Evolutionary conservation across 495 filamentous ascomycete genomes (phyloP).

Genomic region (Pyrenula massariospora): DNA sequence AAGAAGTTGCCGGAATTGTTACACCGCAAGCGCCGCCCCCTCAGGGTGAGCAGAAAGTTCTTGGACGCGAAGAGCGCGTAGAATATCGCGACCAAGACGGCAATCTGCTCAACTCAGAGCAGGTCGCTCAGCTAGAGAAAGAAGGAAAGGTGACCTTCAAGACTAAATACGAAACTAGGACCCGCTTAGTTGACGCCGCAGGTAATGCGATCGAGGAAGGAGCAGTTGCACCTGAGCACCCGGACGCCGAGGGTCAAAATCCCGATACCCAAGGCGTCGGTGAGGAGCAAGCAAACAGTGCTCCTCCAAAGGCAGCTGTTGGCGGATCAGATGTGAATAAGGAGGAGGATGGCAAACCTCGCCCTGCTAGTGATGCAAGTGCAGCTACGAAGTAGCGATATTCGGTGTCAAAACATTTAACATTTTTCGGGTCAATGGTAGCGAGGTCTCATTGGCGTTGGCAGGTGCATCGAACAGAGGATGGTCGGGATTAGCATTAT

Average conservation of each 20-base stretch:
- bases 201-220: slow-evolving; percentile 56
- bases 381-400: slow-evolving; percentile 30
- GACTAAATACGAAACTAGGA: slow-evolving; percentile 86
- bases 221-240: slow-evolving; percentile 65
- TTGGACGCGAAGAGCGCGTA: slow-evolving; percentile 67
- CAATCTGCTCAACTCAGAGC: slow-evolving; percentile 70
- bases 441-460: background rate
- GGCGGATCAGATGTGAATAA: slow-evolving; percentile 25
- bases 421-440: background rate
- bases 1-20: slow-evolving; percentile 22
- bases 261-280: slow-evolving; percentile 43
- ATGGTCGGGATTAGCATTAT: background rate
- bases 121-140: slow-evolving; percentile 65
- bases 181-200: slow-evolving; percentile 57
- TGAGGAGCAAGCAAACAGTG: slow-evolving; percentile 2
- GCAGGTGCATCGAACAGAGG: background rate
- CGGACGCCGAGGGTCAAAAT: slow-evolving; percentile 65
- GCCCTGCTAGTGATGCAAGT: slow-evolving; percentile 52
- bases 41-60: slow-evolving; percentile 35
- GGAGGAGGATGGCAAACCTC: slow-evolving; percentile 33
- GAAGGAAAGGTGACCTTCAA: slow-evolving; percentile 86
- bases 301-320: slow-evolving; percentile 9
- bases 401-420: slow-evolving; percentile 11
- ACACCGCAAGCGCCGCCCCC: slow-evolving; percentile 22
- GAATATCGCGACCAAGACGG: slow-evolving; percentile 94